Conservation (phyloP, 148 eudicot species). For the Suaeda aralocaspica region DNA sequence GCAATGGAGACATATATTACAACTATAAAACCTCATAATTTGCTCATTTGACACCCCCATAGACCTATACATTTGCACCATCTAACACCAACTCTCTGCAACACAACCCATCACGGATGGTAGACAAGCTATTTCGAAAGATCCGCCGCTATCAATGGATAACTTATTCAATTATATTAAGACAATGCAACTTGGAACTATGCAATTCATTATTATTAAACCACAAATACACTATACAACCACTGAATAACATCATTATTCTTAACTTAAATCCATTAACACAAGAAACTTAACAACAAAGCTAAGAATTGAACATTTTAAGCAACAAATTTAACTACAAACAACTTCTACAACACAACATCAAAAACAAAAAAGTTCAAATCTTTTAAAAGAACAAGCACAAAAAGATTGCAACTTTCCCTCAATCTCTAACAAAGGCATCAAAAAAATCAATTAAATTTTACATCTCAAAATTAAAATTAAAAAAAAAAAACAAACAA, state of each 20-base stretch:
- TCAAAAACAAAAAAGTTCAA: neutral
- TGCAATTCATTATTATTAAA: neutral
- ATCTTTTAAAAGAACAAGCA: neutral
- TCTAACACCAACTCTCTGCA: too few species aligned
- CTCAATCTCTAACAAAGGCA: neutral
- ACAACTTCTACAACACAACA: neutral
- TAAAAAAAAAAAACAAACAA: neutral
- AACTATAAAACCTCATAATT: too few species aligned
- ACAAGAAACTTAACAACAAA: neutral
- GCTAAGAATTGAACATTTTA: neutral
- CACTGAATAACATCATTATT: neutral
- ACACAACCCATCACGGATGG: too few species aligned
- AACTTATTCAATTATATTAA: too few species aligned
- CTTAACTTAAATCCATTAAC: neutral
- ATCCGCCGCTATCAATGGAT: too few species aligned
- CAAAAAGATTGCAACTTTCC: neutral
- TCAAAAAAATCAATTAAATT: too few species aligned
- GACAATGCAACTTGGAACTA: too few species aligned
- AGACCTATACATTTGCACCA: too few species aligned
- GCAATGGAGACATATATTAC: too few species aligned
- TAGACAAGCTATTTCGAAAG: too few species aligned
- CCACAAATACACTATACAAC: neutral
- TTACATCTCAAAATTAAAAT: neutral
- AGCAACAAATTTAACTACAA: neutral
- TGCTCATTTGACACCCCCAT: too few species aligned